Conservation (phyloP, 2,329 filamentous ascomycete genomes). For the Pyrenophora seminiperda region DNA sequence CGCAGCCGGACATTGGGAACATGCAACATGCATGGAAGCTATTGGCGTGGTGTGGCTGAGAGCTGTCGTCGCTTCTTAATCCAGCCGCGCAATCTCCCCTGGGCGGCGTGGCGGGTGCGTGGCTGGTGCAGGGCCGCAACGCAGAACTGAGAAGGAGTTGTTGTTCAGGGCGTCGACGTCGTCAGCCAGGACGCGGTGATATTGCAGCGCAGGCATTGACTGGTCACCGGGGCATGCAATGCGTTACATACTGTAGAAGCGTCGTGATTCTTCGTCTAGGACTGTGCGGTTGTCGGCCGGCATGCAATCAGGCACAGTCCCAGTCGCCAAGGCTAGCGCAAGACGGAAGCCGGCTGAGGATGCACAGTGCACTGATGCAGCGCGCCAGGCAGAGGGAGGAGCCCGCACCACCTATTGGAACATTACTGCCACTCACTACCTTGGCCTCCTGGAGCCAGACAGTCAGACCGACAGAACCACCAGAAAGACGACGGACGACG, state of each 20-base stretch:
- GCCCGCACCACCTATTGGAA: conserved; percentile 5
- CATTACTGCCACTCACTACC: conserved; percentile 11
- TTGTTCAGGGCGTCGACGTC: background rate
- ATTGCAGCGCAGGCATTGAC: background rate
- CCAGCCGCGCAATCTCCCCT: conserved; percentile 25
- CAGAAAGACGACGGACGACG: too few species aligned
- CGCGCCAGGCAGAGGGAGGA: too few species aligned
- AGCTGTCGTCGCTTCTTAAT: conserved; percentile 15
- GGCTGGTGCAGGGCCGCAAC: background rate
- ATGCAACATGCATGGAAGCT: background rate
- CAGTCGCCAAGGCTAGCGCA: conserved; percentile 18
- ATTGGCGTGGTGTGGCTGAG: conserved; percentile 19
- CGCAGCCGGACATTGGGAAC: conserved; percentile 14
- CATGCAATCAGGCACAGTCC: conserved; percentile 19
- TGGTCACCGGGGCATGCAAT: background rate
- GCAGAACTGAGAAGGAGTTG: background rate
- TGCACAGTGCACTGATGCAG: conserved; percentile 1
- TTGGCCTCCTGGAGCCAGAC: conserved; percentile 14
- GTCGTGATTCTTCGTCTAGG: background rate
- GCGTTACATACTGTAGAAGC: conserved; percentile 1
- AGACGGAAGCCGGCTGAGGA: conserved; percentile 22
- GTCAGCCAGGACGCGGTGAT: background rate
- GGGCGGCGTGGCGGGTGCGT: conserved; percentile 3
- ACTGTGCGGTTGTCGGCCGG: background rate
- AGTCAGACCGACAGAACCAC: too few species aligned